Conservation (phyloP, 1,284 basidiomycete genomes). For the Xerocomus subilludens region DNA sequence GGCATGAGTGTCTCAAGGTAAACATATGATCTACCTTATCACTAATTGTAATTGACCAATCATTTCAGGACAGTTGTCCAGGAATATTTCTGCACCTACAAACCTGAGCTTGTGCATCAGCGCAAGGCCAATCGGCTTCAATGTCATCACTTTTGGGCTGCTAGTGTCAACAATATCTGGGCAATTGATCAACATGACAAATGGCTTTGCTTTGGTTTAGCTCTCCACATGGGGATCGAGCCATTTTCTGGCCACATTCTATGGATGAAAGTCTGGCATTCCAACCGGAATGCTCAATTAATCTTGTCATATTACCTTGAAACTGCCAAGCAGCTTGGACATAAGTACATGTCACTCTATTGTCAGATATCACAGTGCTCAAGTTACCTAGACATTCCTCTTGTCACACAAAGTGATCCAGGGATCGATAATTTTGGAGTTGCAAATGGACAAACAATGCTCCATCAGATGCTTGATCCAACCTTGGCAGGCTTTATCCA, state of each 20-base stretch:
- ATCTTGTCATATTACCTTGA: constrained; percentile 16
- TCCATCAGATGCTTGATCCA: too few species aligned
- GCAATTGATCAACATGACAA: constrained; percentile 23
- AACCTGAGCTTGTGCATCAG: too few species aligned
- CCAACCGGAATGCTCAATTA: neutral
- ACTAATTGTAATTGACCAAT: too few species aligned
- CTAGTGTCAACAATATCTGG: constrained; percentile 21
- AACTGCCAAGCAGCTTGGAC: neutral
- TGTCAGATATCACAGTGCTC: neutral
- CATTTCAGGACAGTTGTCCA: too few species aligned
- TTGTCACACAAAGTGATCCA: too few species aligned
- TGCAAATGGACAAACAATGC: too few species aligned
- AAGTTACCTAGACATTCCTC: neutral
- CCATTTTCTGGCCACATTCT: constrained; percentile 13
- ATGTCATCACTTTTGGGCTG: neutral
- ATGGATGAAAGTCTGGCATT: too few species aligned
- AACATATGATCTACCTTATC: too few species aligned
- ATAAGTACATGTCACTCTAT: neutral
- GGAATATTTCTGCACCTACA: too few species aligned
- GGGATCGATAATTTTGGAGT: too few species aligned
- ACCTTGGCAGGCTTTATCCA: too few species aligned
- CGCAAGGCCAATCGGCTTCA: neutral
- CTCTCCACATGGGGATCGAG: neutral
- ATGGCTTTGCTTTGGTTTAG: constrained; percentile 1
- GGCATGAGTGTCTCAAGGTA: too few species aligned